Percentiles rank a stretch among this genome's conserved stretches.
Evolutionary conservation across 495 filamentous ascomycete genomes (phyloP).

Genomic region (Alectoria sarmentosa): DNA sequence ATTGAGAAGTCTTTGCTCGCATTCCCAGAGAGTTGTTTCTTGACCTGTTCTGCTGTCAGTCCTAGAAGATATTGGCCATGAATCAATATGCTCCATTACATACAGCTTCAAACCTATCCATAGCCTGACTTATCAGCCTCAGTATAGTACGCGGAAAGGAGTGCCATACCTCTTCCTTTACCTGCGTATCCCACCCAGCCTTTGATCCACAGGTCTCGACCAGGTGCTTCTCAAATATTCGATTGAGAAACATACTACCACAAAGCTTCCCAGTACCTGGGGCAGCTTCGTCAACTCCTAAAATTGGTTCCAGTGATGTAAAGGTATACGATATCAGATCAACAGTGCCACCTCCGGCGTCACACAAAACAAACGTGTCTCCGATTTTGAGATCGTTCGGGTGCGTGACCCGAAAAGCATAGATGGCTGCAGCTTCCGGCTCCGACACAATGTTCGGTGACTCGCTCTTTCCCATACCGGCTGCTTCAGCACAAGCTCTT

Average conservation of each 20-base stretch:
- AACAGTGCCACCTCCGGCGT: constrained; percentile 52
- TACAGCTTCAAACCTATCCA: too few species aligned
- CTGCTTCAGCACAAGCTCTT: constrained; percentile 53
- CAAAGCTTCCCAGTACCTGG: constrained; percentile 56
- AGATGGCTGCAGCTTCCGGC: constrained; percentile 67
- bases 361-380: constrained; percentile 65
- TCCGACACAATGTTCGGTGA: constrained; percentile 62
- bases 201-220: constrained; percentile 39
- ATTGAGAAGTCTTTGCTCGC: constrained; percentile 17
- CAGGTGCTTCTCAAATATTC: constrained; percentile 60
- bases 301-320: constrained; percentile 23
- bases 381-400: constrained; percentile 26
- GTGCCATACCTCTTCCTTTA: constrained; percentile 48
- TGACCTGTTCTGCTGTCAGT: too few species aligned
- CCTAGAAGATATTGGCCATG: too few species aligned
- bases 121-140: too few species aligned
- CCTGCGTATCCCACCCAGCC: constrained; percentile 37
- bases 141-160: too few species aligned
- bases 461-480: constrained; percentile 53
- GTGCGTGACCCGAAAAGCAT: constrained; percentile 33
- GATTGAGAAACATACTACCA: constrained; percentile 63
- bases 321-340: constrained; percentile 51
- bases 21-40: too few species aligned
- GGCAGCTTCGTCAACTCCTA: constrained; percentile 58
- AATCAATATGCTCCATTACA: too few species aligned